Base-by-base conservation (phyloP, 1,139 yeast genomes). In the Blastobotrys apis region DNA sequence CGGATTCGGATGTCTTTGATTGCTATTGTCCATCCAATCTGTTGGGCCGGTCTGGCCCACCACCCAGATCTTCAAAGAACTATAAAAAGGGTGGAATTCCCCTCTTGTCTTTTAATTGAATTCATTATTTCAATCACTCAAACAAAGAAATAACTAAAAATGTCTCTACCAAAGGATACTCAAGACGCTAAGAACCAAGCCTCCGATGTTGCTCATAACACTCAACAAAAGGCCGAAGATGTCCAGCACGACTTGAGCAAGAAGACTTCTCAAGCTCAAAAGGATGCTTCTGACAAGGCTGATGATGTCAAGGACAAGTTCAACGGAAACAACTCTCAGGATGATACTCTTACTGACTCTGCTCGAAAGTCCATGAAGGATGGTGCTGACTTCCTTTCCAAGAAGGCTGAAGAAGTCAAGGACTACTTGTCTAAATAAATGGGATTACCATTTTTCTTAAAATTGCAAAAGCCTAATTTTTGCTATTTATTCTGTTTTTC, bases 171-270 rank as follows among this genome's bases (percentile, higher is more conserved):
- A 35, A 20, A 23, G n/a, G 35, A 41, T 23, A 41, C 39, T 23
- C 31, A 34, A 34, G 39, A 41, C 20, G 44, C 44, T 30, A 41
- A 41, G 39, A 27, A 41, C 19, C n/a, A 20, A 23, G 44, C 44
- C 25, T 23, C 33, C 25, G 37, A 39, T 23, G 43, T 25, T 10
- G 32, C n/a, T n/a, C 37, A 39, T 37, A 39, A 33, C 15, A 33
- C 43, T 20, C 13, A 39, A 17, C 37, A 39, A 23, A 13, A 30
- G 10, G 44, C 44, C 17, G 39, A 35, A 22, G 39, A 41, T 16
- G 26, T 25, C 8, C n/a, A 29, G 10, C 35, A 41, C 21, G 25
- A 41, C 26, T 16, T 35, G 34, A 23, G 26, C 25, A 33, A 39
- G 21, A 41, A 26, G 44, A 39, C 21, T 10, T 13, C 4, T 12